Evolutionary conservation across 2,329 filamentous ascomycete species (phyloP).

Genomic region (Corniculantispora saksenae): DNA sequence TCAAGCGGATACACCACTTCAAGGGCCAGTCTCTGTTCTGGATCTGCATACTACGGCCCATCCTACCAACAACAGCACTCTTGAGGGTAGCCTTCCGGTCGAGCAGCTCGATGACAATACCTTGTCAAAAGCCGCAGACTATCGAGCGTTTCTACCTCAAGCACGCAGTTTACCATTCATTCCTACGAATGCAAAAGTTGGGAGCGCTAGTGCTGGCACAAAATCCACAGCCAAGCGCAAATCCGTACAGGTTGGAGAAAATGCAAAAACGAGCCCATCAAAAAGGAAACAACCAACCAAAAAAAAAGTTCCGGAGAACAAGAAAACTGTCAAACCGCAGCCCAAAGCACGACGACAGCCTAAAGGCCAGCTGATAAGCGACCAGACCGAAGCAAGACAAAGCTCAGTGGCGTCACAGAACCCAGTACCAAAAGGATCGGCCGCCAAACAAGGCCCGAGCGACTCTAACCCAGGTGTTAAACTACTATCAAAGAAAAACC

Average conservation of each 20-base stretch:
- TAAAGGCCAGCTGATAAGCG: neutral
- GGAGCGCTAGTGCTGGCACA: neutral
- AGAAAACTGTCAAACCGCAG: neutral
- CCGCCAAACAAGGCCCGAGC: too few relatives aligned
- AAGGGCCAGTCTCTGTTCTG: too few relatives aligned
- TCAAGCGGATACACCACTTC: neutral
- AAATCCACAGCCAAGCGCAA: neutral
- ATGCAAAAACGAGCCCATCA: neutral
- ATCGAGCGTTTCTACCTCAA: constrained; percentile 25
- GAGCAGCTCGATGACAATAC: neutral
- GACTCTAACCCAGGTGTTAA: neutral
- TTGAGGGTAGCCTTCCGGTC: neutral
- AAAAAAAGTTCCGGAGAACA: neutral
- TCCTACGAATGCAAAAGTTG: neutral
- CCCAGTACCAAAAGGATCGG: too few relatives aligned
- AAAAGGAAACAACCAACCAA: neutral
- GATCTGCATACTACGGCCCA: neutral
- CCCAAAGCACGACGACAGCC: neutral
- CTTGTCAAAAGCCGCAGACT: constrained; percentile 20
- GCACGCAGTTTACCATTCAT: constrained; percentile 13
- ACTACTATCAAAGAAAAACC: neutral
- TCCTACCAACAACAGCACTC: too few relatives aligned
- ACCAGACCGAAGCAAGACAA: neutral
- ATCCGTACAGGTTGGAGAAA: neutral
- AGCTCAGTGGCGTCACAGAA: too few relatives aligned